A percentile compares a stretch with the other conserved stretches of the same genome.
These are phyloP conservation scores for Pseudozyma sp. DNA, from an alignment of 1,284 basidiomycete species.

Conservation along the genomic window DNA sequence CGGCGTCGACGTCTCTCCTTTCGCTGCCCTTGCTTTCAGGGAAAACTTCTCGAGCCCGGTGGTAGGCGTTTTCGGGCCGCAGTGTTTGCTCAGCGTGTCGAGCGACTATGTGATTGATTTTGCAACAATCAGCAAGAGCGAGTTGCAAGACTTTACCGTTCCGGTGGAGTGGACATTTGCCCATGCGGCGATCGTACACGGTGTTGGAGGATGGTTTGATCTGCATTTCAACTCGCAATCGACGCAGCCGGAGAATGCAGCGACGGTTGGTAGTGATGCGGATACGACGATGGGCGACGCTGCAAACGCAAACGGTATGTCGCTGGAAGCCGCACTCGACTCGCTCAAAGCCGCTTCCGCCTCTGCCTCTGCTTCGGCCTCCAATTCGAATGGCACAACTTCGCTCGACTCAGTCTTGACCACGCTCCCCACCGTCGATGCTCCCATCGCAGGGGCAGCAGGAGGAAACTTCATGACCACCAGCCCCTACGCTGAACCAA, in stretches of 20 bases:
- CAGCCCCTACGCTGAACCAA: conserved; percentile 61
- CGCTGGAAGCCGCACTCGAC: conserved; percentile 17
- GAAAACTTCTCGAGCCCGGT: conserved; percentile 63
- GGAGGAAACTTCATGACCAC: conserved; percentile 61
- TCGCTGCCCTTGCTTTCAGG: conserved; percentile 50
- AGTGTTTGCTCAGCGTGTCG: conserved; percentile 54
- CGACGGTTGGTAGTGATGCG: conserved; percentile 4
- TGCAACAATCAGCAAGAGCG: conserved; percentile 45
- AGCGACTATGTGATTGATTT: conserved; percentile 63
- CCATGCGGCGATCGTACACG: conserved; percentile 56
- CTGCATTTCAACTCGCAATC: conserved; percentile 58
- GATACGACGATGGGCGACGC: conserved; percentile 32
- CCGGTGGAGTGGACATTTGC: conserved; percentile 56
- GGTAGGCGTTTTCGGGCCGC: conserved; percentile 60
- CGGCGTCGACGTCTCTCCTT: conserved; percentile 64
- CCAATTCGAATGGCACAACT: not conserved
- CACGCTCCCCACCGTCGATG: conserved; percentile 34
- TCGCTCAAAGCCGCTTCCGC: conserved; percentile 23
- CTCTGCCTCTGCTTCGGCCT: not conserved
- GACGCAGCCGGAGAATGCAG: not conserved
- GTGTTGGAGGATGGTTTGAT: conserved; percentile 66
- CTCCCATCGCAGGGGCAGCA: not conserved
- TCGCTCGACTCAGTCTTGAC: conserved; percentile 17
- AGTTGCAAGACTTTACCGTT: conserved; percentile 60
- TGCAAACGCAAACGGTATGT: conserved; percentile 9